A percentile compares a stretch with the other conserved stretches of the same genome.
Conservation (phyloP, 768 basidiomycete genomes). For the Podaxis pistillaris region DNA sequence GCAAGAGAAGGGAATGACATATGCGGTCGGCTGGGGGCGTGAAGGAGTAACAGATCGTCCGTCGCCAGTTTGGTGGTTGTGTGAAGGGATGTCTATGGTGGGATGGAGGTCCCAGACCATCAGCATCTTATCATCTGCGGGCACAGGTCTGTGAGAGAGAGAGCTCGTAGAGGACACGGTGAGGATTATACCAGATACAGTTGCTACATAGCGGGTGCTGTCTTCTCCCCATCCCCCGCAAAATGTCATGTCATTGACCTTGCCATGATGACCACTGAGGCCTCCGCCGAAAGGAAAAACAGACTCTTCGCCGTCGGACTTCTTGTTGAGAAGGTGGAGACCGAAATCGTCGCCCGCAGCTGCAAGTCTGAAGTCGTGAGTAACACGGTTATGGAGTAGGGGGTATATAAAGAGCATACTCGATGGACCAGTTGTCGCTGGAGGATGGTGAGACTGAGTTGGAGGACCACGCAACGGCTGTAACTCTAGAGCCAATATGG, state of each 20-base stretch:
- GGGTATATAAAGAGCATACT: conserved; percentile 42
- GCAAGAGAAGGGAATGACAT: conserved; percentile 70
- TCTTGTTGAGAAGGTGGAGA: conserved; percentile 67
- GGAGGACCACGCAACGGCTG: conserved; percentile 79
- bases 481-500: conserved; percentile 67
- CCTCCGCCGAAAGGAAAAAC: conserved; percentile 77
- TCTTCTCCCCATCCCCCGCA: conserved; percentile 74
- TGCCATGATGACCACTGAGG: conserved; percentile 77
- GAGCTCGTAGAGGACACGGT: conserved; percentile 6
- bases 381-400: not conserved
- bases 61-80: conserved; percentile 24
- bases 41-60: conserved; percentile 31
- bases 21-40: conserved; percentile 72
- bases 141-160: conserved; percentile 10
- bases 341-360: conserved; percentile 69
- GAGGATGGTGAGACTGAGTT: conserved; percentile 62
- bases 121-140: conserved; percentile 74
- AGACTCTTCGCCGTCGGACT: conserved; percentile 43
- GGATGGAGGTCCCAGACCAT: conserved; percentile 88
- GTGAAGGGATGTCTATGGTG: conserved; percentile 41
- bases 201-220: conserved; percentile 71
- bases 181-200: conserved; percentile 61
- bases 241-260: conserved; percentile 75
- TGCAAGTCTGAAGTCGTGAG: conserved; percentile 47
- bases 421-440: conserved; percentile 66